These are phyloP conservation scores for Litsea cubeba DNA, from an alignment of 164 flowering plant genomes.

Conservation along the genomic window DNA sequence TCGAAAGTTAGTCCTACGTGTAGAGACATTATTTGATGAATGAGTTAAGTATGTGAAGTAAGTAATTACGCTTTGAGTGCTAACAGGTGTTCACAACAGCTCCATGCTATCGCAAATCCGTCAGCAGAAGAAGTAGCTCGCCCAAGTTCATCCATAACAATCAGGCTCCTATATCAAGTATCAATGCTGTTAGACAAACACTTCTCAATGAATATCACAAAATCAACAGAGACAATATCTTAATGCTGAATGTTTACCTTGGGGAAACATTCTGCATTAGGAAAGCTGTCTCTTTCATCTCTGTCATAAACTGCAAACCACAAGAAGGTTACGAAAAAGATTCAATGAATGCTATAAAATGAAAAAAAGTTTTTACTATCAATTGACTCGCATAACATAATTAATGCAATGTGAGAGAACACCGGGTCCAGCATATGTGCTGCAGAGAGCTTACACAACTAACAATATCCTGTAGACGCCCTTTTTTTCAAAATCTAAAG, in stretches of 20 bases:
- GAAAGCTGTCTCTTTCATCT: conserved; percentile 98
- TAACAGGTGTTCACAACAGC: conserved; percentile 93
- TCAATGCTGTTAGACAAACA: background rate
- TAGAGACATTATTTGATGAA: background rate
- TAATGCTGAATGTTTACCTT: conserved; percentile 36
- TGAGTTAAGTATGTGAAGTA: background rate
- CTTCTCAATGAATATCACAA: background rate
- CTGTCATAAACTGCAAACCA: conserved; percentile 89
- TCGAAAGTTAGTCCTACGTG: background rate
- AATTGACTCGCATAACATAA: background rate
- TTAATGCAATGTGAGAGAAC: background rate
- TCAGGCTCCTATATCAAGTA: conserved; percentile 61
- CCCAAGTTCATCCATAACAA: conserved; percentile 97
- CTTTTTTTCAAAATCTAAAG: no score
- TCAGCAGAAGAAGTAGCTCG: conserved; percentile 96
- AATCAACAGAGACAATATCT: background rate
- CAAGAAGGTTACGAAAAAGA: background rate
- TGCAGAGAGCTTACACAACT: background rate
- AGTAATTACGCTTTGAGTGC: conserved; percentile 71
- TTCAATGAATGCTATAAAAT: background rate
- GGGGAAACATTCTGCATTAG: conserved; percentile 84
- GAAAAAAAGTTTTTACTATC: background rate
- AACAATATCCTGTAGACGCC: background rate
- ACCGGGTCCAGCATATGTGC: background rate
- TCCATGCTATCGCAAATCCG: conserved; percentile 98